Conservation (phyloP, 371 early-diverging fungal species). For the Choanephora cucurbitarum region DNA sequence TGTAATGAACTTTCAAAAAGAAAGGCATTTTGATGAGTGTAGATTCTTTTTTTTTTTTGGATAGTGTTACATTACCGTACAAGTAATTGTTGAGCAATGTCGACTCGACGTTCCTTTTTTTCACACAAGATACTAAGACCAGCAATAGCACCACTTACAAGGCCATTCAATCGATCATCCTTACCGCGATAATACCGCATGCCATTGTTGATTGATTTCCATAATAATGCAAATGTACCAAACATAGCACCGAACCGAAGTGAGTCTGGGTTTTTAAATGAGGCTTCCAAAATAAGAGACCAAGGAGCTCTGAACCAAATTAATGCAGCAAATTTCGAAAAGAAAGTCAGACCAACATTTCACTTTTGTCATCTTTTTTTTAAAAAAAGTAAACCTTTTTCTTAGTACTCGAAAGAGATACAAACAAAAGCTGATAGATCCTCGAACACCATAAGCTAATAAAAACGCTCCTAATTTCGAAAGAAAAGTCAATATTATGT, state of each 20-base stretch:
- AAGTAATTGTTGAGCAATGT: constrained; percentile 66
- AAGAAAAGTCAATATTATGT: not conserved
- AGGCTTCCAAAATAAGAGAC: constrained; percentile 38
- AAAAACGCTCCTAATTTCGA: constrained; percentile 51
- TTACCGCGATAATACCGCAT: constrained; percentile 57
- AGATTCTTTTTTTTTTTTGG: not conserved
- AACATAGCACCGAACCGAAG: constrained; percentile 73
- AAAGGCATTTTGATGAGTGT: no score
- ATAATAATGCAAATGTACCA: constrained; percentile 73
- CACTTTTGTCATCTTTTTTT: not conserved
- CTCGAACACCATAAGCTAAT: constrained; percentile 52
- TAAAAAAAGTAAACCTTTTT: constrained; percentile 41
- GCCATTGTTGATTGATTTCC: constrained; percentile 74
- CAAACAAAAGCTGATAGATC: constrained; percentile 51
- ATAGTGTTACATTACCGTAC: constrained; percentile 39
- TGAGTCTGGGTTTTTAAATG: constrained; percentile 54
- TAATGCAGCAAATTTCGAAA: not conserved
- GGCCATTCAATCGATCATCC: constrained; percentile 64
- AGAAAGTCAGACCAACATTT: no score
- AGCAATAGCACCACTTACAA: constrained; percentile 61
- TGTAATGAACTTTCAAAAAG: constrained; percentile 67
- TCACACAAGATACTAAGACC: constrained; percentile 62
- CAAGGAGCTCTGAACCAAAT: constrained; percentile 45
- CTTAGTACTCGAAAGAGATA: constrained; percentile 46
- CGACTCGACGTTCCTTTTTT: constrained; percentile 58